phyloP scores from a whole-genome alignment of 371 early-diverging fungal species.

The Rhizomucor pusillus region DNA sequence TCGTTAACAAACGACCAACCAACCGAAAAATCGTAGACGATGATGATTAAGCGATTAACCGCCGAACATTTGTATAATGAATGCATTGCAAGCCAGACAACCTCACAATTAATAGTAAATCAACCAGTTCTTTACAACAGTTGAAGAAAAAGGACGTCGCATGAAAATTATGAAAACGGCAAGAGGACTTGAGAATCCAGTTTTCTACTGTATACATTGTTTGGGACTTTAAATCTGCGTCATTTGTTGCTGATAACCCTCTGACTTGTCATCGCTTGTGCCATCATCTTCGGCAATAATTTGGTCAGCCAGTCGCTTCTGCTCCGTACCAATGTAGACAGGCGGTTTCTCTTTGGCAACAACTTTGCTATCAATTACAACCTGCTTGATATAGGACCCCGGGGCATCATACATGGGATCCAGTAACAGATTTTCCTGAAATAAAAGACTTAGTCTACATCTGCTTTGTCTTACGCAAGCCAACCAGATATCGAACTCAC shows the following conservation, averaged over 20 bases:
- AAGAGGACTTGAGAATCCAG: constrained; percentile 7
- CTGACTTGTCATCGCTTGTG: constrained; percentile 2
- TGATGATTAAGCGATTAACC: background rate
- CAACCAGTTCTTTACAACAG: background rate
- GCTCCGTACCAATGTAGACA: constrained; percentile 60
- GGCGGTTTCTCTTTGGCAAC: constrained; percentile 58
- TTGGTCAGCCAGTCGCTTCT: constrained; percentile 33
- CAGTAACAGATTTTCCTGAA: constrained; percentile 67
- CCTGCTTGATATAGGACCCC: constrained; percentile 65
- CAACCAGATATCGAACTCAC: constrained; percentile 18
- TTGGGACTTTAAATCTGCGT: constrained; percentile 14
- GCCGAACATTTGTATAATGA: background rate
- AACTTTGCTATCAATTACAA: constrained; percentile 69
- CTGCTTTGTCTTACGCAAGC: background rate
- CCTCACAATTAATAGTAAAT: background rate
- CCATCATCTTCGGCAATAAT: constrained; percentile 38
- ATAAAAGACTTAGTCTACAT: background rate
- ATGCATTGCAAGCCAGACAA: background rate
- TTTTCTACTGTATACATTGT: constrained; percentile 1
- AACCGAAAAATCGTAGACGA: background rate
- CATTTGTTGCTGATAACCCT: constrained; percentile 16
- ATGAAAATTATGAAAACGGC: background rate
- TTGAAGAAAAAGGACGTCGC: constrained; percentile 4
- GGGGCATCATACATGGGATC: constrained; percentile 86
- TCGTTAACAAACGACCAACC: background rate